These are phyloP conservation scores for Modicella reniformis DNA, from an alignment of 371 early-diverging fungal species.

Conservation along the genomic window DNA sequence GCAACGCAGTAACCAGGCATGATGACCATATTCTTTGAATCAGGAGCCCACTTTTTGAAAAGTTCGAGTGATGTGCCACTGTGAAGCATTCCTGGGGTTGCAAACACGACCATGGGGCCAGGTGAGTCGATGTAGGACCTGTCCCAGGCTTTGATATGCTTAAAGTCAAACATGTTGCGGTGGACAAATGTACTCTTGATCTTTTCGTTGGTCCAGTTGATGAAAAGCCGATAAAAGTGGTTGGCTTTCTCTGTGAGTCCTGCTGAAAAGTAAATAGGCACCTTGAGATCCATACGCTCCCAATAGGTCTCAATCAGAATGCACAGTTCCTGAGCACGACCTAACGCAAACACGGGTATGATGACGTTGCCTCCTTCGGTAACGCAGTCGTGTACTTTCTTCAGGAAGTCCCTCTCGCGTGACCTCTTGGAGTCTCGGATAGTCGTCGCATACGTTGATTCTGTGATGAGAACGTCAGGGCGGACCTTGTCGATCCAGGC, in stretches of 20 bases:
- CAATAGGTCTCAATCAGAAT: constrained; percentile 94
- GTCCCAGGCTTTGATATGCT: constrained; percentile 88
- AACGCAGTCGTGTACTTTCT: constrained; percentile 91
- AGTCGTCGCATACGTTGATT: constrained; percentile 95
- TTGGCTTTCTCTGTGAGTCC: constrained; percentile 96
- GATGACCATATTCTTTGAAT: constrained; percentile 92
- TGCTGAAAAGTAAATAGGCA: constrained; percentile 93
- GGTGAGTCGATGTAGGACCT: constrained; percentile 72
- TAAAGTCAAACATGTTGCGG: constrained; percentile 94
- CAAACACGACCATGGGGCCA: constrained; percentile 94
- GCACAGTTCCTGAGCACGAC: constrained; percentile 96
- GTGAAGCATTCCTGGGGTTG: constrained; percentile 95
- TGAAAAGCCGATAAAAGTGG: constrained; percentile 91
- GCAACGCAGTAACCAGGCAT: constrained; percentile 95
- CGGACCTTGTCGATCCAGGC: constrained; percentile 93
- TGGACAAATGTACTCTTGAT: constrained; percentile 86
- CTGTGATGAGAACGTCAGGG: constrained; percentile 94
- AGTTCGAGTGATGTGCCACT: constrained; percentile 85
- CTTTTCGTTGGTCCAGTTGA: constrained; percentile 96
- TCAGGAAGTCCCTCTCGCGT: constrained; percentile 92
- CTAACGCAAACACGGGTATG: constrained; percentile 96
- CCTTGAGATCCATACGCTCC: constrained; percentile 89
- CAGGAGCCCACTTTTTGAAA: constrained; percentile 90
- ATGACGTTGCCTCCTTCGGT: constrained; percentile 91
- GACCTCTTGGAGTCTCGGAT: constrained; percentile 93